A percentile compares a stretch with the other conserved stretches of the same genome.
These are phyloP conservation scores for Pythium sukuiense DNA, from an alignment of 352 stramenopile species.

Conservation along the genomic window DNA sequence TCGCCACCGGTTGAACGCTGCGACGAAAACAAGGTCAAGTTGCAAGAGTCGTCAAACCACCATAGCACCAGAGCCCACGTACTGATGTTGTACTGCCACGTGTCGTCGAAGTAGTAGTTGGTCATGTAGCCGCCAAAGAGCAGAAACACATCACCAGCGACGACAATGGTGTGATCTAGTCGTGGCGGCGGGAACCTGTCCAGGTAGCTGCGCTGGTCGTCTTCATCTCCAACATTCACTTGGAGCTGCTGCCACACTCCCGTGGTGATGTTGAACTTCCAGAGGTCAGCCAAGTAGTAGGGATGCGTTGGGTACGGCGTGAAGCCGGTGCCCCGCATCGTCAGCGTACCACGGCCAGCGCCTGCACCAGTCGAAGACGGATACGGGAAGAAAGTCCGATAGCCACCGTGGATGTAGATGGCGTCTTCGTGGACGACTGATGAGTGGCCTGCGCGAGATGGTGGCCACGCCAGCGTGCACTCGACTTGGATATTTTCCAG, in stretches of 20 bases:
- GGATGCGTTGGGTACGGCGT: constrained; percentile 90
- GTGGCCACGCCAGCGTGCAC: constrained; percentile 89
- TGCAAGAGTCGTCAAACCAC: neutral
- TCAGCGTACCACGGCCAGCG: constrained; percentile 62
- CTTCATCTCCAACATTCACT: constrained; percentile 29
- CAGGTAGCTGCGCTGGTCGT: constrained; percentile 20
- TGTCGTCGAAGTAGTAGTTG: constrained; percentile 95
- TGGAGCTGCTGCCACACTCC: constrained; percentile 71
- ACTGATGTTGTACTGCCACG: constrained; percentile 96
- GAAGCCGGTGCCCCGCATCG: constrained; percentile 52
- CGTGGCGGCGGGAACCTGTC: constrained; percentile 53
- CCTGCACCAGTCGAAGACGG: constrained; percentile 86
- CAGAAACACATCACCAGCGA: constrained; percentile 79
- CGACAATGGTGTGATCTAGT: constrained; percentile 84
- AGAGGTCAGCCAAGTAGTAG: constrained; percentile 95
- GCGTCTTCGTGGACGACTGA: constrained; percentile 69
- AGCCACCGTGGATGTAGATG: constrained; percentile 92
- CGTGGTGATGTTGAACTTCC: constrained; percentile 91
- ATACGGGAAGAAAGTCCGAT: constrained; percentile 95
- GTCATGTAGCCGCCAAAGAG: constrained; percentile 92
- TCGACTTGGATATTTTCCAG: constrained; percentile 65
- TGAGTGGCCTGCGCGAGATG: constrained; percentile 83
- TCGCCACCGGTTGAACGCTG: constrained; percentile 84
- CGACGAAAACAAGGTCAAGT: neutral
- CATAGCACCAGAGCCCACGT: constrained; percentile 18